Conservation (phyloP, 1,284 basidiomycete genomes). For the Austroboletus novae-zelandiae region DNA sequence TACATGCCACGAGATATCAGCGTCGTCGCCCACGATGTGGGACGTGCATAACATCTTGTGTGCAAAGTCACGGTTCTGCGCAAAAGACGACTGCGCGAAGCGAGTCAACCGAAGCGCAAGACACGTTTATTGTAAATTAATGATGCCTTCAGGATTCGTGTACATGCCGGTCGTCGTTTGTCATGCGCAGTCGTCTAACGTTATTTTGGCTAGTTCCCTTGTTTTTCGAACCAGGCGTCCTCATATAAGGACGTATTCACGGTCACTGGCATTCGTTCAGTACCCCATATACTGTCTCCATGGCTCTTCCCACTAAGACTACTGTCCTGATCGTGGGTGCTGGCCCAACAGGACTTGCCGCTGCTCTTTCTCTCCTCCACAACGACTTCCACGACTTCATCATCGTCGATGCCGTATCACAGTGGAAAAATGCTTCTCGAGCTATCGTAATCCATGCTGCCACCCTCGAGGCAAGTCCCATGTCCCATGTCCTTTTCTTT, state of each 20-base stretch:
- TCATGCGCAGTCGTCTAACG: background rate
- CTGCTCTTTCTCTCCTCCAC: constrained; percentile 30
- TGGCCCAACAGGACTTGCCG: constrained; percentile 24
- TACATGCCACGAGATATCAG: too few relatives aligned
- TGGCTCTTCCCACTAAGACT: constrained; percentile 25
- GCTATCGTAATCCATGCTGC: constrained; percentile 44
- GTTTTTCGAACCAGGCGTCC: background rate
- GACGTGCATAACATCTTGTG: too few relatives aligned
- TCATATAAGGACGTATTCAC: background rate
- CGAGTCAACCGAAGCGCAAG: background rate
- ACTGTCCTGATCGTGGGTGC: constrained; percentile 32
- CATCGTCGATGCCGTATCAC: constrained; percentile 43
- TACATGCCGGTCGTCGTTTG: background rate
- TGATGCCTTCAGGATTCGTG: background rate
- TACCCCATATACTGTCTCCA: constrained; percentile 17
- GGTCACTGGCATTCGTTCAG: too few relatives aligned
- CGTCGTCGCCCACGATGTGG: too few relatives aligned
- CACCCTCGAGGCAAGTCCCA: constrained; percentile 38
- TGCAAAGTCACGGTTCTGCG: too few relatives aligned
- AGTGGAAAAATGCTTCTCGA: constrained; percentile 37
- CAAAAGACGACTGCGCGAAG: background rate
- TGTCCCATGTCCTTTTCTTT: background rate
- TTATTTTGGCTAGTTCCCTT: background rate
- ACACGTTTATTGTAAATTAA: background rate
- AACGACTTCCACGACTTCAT: constrained; percentile 43